Base-by-base conservation (phyloP, 2,329 filamentous ascomycete genomes). In the Stachybotrys chlorohalonatus region DNA sequence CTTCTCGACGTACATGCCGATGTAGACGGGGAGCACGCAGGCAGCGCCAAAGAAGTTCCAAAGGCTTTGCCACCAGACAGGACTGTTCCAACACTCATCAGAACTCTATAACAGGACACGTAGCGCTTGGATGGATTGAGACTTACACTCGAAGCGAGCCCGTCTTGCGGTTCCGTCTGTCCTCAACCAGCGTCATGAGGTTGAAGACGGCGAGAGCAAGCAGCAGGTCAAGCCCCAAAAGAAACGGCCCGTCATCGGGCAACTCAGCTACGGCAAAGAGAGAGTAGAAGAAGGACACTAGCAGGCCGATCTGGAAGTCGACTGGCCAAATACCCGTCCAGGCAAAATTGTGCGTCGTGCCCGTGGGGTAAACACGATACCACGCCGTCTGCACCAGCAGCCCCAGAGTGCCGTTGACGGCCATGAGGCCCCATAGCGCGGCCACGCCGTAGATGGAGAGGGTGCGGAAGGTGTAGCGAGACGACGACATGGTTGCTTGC, bases 111-210 rank as follows among this genome's bases (percentile, higher is more conserved):
- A 9, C 36, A 3, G 2, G 13, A 42, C 36, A 9, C 5, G 13
- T 13, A 2, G 36, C 13, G 6, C 13, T 42, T 9, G 8, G 8
- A 42, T 9, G 36, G 36, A 42, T 3, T 42, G 3, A 42, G 5
- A 42, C 36, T 42, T 42, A 42, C 36, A 9, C 8, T 42, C 36
- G 36, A 42, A 42, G 13, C 8, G 9, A 13, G 9, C 36, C 36
- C 9, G 36, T 42, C 13, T 13, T 42, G 39, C 47, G 36, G 52
- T 52, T 48, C 31, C 45, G 52, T 4, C 49, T 31, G 30, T 47
- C 52, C 49, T 56, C 52, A 17, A 54, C 31, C n/a, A 56, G 16
- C n/a, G 52, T 54, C 52, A 52, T 52, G 47, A 56, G 54, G 51
- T 54, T 56, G 49, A 56, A 47, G 16, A 56, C 55, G 31, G 51